Evolutionary conservation across 257 asterid genomes (phyloP).

Genomic region (Plectranthus barbatus): DNA sequence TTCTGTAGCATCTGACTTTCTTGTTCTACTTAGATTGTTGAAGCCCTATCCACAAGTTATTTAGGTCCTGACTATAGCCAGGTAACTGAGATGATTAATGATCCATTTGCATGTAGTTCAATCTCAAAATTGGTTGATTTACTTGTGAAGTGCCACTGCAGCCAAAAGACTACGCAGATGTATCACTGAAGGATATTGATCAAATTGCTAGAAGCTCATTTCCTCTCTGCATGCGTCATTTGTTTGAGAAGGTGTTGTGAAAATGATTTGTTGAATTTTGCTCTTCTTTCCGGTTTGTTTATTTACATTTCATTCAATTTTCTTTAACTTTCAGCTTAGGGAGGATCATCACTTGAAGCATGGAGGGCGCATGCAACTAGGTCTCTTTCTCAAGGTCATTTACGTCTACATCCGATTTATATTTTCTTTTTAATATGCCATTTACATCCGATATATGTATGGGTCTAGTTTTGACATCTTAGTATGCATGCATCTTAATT

Average conservation of each 20-base stretch:
- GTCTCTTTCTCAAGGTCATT: conserved; percentile 87
- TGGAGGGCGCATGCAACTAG: conserved; percentile 95
- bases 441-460: too few species aligned
- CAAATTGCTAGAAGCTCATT: conserved; percentile 81
- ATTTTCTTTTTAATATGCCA: background rate
- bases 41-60: conserved; percentile 85
- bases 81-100: conserved; percentile 37
- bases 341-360: conserved; percentile 99
- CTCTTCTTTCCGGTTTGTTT: background rate
- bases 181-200: conserved; percentile 82
- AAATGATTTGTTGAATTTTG: background rate
- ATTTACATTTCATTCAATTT: background rate
- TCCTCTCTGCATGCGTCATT: conserved; percentile 98
- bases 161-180: conserved; percentile 61
- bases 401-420: background rate
- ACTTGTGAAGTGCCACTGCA: conserved; percentile 28
- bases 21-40: conserved; percentile 53
- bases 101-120: conserved; percentile 3
- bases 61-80: conserved; percentile 91
- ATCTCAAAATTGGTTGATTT: conserved; percentile 18
- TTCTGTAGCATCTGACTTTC: conserved; percentile 26
- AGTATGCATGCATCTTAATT: background rate
- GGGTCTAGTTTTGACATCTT: conserved; percentile 2
- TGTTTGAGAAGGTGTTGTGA: conserved; percentile 66
- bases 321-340: conserved; percentile 51